These are phyloP conservation scores for Lotus japonicus DNA, from an alignment of 306 rosid species.

Conservation along the genomic window DNA sequence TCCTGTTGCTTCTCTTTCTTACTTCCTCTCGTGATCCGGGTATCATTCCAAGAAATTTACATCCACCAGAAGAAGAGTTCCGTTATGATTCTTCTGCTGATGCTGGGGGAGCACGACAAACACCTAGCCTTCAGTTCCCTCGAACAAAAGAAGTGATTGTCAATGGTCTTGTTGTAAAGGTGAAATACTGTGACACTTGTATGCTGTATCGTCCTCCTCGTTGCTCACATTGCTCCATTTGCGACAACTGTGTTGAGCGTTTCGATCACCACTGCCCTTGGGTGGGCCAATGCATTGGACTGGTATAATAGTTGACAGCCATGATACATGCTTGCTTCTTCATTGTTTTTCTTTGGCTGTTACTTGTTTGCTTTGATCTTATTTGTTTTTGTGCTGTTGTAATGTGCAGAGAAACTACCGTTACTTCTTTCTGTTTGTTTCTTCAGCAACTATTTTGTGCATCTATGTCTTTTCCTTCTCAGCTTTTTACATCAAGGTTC, in stretches of 20 bases:
- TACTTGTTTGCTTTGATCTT: slow-evolving; percentile 18
- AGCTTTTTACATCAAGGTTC: slow-evolving; percentile 75
- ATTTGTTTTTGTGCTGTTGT: slow-evolving; percentile 15
- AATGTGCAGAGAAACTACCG: slow-evolving; percentile 83
- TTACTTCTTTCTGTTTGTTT: slow-evolving; percentile 80
- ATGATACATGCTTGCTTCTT: not conserved
- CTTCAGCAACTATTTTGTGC: slow-evolving; percentile 87
- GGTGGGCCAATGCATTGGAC: slow-evolving; percentile 98
- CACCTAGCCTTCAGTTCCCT: slow-evolving; percentile 76
- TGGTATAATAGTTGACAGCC: slow-evolving; percentile 47
- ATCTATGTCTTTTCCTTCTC: slow-evolving; percentile 74
- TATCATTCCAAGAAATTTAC: slow-evolving; percentile 76
- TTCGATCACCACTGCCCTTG: slow-evolving; percentile 98
- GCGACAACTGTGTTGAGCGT: slow-evolving; percentile 96
- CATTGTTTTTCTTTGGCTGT: slow-evolving; percentile 4
- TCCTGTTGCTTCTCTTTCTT: slow-evolving; percentile 79
- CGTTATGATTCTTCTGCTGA: slow-evolving; percentile 60
- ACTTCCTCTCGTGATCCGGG: slow-evolving; percentile 96
- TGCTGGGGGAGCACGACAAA: slow-evolving; percentile 59
- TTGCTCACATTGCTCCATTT: slow-evolving; percentile 94
- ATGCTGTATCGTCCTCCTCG: slow-evolving; percentile 97
- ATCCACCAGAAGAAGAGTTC: slow-evolving; percentile 89
- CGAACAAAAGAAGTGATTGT: slow-evolving; percentile 70
- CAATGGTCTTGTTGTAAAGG: slow-evolving; percentile 62
- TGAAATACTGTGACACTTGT: slow-evolving; percentile 93